These are phyloP conservation scores for Oxytropis ochrocephala DNA, from an alignment of 306 rosid genomes.

Conservation along the genomic window DNA sequence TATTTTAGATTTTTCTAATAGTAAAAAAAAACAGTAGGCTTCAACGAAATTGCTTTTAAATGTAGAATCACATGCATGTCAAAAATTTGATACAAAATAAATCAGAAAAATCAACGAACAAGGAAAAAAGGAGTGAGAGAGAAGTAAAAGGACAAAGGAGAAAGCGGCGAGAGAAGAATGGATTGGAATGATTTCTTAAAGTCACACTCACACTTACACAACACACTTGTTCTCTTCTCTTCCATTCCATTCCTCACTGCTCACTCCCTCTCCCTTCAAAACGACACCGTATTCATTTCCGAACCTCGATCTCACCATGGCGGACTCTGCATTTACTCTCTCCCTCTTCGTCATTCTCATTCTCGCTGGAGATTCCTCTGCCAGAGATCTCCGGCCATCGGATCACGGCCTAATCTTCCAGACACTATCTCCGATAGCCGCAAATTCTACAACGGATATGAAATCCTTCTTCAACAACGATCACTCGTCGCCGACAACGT, in stretches of 20 bases:
- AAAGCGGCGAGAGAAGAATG: slow-evolving; percentile 21
- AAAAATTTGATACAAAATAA: background rate
- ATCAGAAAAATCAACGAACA: background rate
- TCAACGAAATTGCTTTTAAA: too few relatives aligned
- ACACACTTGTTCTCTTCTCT: background rate
- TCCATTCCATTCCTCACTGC: background rate
- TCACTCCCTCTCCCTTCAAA: background rate
- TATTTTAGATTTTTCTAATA: too few relatives aligned
- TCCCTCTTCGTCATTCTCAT: background rate
- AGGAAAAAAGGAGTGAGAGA: background rate
- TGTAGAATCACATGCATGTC: background rate
- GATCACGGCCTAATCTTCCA: slow-evolving; percentile 77
- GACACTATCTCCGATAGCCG: slow-evolving; percentile 23
- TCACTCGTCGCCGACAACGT: slow-evolving; percentile 28
- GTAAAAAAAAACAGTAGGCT: too few relatives aligned
- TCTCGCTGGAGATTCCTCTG: slow-evolving; percentile 36
- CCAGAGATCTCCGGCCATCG: slow-evolving; percentile 75
- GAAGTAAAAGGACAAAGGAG: slow-evolving; percentile 31
- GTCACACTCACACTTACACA: background rate
- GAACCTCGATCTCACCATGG: slow-evolving; percentile 17
- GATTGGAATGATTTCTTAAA: background rate
- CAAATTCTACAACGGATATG: slow-evolving; percentile 42
- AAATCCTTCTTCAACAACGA: slow-evolving; percentile 56
- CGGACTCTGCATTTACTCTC: background rate
- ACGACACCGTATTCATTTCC: slow-evolving; percentile 20